Base-by-base conservation (phyloP, 2,329 filamentous ascomycete genomes). In the Coniochaeta sp. region DNA sequence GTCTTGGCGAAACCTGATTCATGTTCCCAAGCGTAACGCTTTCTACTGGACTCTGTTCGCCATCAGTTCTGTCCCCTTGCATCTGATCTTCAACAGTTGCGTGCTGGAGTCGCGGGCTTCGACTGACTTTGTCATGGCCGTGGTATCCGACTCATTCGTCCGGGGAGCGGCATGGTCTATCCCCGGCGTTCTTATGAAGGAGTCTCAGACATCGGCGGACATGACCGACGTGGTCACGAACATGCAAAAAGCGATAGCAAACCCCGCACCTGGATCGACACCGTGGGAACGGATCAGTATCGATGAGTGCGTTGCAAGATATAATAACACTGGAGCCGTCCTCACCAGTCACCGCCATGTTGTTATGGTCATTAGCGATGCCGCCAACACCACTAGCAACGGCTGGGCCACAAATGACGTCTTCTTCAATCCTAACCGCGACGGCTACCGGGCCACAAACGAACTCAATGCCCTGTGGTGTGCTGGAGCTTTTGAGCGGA, bases 1-100 rank as follows among this genome's bases (percentile, higher is more conserved):
- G 7, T 78, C 76, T 36, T 28, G 73, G 2, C 68, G 75, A 1
- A 80, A 78, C 61, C 38, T 77, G 17, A 61, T 65, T n/a, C 58
- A 57, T 3, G 58, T 70, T 36, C 62, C 65, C 2, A 52, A 28
- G 14, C 60, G 62, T 22, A 67, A 67, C 58, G 47, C 58, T 0
- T 26, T 63, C 6, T 58, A 61, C 19, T 72, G 67, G 65, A 2
- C 64, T 6, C 44, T 67, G 0, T 60, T 72, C 16, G 47, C 62
- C 16, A 19, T 67, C 2, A 67, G 60, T 24, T 68, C 69, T 1
- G 19, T 71, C 8, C 70, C 69, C 0, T 62, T 72, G 4, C 68
- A 71, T 58, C 40, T 71, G 1, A 61, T 72, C 24, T 67, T 68
- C 54, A 67, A 65, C 52, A 64, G 58, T 11, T 61, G 36, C 44